phyloP scores from a whole-genome alignment of 208 protist genomes.

The Crithidia mellificae region DNA sequence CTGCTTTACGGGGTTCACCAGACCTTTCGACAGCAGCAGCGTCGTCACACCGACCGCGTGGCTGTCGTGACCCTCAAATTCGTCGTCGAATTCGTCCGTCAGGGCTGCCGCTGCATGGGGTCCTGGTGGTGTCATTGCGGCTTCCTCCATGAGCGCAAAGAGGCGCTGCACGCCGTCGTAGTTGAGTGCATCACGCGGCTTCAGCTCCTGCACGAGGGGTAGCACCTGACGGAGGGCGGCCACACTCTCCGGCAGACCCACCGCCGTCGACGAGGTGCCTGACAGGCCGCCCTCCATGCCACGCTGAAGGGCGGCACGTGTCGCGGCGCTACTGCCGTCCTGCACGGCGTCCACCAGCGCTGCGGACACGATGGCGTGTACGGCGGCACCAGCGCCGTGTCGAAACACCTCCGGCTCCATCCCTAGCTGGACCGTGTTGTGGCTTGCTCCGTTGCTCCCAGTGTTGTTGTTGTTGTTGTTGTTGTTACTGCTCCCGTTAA shows the following conservation, averaged over 20 bases:
- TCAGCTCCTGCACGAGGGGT: constrained; percentile 47
- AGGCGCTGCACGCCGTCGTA: constrained; percentile 70
- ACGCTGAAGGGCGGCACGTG: constrained; percentile 1
- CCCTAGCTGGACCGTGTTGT: constrained; percentile 15
- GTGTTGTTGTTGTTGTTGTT: constrained; percentile 1
- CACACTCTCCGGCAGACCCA: constrained; percentile 59
- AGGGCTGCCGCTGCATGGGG: not conserved
- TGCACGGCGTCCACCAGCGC: constrained; percentile 20
- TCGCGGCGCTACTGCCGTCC: not conserved
- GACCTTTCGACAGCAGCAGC: constrained; percentile 45
- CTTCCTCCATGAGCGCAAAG: constrained; percentile 38
- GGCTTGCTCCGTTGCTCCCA: not conserved
- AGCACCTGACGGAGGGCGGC: constrained; percentile 41
- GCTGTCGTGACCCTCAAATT: not conserved
- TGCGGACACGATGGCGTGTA: constrained; percentile 13
- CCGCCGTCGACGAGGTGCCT: constrained; percentile 29
- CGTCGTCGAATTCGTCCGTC: not conserved
- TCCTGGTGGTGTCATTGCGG: no score
- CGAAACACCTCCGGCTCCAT: constrained; percentile 27
- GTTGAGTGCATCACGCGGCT: constrained; percentile 52
- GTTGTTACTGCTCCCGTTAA: not conserved
- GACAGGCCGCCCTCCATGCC: constrained; percentile 20
- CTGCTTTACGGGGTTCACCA: constrained; percentile 46
- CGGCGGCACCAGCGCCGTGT: not conserved
- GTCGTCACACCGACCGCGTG: constrained; percentile 6